Evolutionary conservation across 768 basidiomycete genomes (phyloP).

Genomic region (Omphalotus guepiniiformis): DNA sequence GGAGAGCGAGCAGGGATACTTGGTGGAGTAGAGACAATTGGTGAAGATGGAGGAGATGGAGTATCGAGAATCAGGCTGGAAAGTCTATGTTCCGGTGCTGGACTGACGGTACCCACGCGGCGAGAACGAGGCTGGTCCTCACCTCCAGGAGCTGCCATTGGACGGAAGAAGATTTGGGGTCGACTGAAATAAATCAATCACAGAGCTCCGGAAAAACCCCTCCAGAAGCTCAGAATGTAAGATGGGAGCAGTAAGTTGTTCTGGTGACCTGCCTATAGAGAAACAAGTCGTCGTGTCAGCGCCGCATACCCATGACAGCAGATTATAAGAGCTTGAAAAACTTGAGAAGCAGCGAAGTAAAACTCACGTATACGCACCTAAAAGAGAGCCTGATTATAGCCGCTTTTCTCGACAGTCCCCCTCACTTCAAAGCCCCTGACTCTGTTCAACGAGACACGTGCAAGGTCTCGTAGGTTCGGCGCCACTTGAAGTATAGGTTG

Average conservation of each 20-base stretch:
- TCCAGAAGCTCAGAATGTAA: too few relatives aligned
- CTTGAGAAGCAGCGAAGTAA: slow-evolving; percentile 24
- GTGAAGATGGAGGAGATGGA: slow-evolving; percentile 26
- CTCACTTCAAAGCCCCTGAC: too few relatives aligned
- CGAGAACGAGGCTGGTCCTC: slow-evolving; percentile 32
- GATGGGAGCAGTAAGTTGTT: too few relatives aligned
- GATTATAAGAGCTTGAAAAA: background rate
- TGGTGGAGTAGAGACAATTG: slow-evolving; percentile 27
- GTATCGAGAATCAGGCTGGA: slow-evolving; percentile 17
- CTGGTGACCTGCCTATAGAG: too few relatives aligned
- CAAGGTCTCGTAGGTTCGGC: too few relatives aligned
- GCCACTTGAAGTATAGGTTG: too few relatives aligned
- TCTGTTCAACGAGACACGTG: too few relatives aligned
- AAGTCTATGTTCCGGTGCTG: slow-evolving; percentile 28
- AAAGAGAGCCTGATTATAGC: slow-evolving; percentile 57
- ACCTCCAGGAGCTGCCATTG: slow-evolving; percentile 6
- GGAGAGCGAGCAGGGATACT: slow-evolving; percentile 22
- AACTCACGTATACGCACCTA: slow-evolving; percentile 38
- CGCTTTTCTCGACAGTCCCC: too few relatives aligned
- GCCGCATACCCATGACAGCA: too few relatives aligned
- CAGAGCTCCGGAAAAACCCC: slow-evolving; percentile 3
- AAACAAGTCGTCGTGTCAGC: too few relatives aligned
- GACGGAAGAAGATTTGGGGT: slow-evolving; percentile 1
- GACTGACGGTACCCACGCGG: slow-evolving; percentile 40
- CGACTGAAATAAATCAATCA: background rate